Evolutionary conservation across 2,329 filamentous ascomycete genomes (phyloP).

Genomic region (Fusarium buharicum): DNA sequence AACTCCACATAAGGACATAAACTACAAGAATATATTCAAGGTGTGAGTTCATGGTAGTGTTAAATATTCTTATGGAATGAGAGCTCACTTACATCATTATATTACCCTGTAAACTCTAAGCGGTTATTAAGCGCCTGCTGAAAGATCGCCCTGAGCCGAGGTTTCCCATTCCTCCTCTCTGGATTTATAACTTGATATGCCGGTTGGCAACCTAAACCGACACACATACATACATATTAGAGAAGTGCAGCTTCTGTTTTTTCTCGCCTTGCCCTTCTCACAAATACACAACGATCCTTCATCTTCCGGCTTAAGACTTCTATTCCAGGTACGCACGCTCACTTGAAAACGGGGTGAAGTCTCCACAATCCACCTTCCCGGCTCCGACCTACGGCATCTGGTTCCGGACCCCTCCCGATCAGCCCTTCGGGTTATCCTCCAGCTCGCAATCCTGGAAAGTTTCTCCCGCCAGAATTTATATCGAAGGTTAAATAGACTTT

Average conservation of each 20-base stretch:
- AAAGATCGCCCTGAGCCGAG: slow-evolving; percentile 34
- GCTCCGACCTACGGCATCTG: slow-evolving; percentile 26
- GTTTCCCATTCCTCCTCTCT: slow-evolving; percentile 28
- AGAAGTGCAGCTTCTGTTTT: neutral
- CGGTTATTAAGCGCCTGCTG: slow-evolving; percentile 7
- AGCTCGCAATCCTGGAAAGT: too few relatives aligned
- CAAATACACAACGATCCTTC: neutral
- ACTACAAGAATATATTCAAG: too few relatives aligned
- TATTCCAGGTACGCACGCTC: neutral
- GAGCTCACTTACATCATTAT: neutral
- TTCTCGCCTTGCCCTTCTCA: neutral
- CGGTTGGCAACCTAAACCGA: slow-evolving; percentile 15
- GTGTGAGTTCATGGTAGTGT: too few relatives aligned
- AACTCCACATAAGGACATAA: too few relatives aligned
- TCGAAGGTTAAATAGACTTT: neutral
- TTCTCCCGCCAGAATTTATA: too few relatives aligned
- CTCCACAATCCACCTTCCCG: slow-evolving; percentile 16
- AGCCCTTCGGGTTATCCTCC: neutral
- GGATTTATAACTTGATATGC: slow-evolving; percentile 6
- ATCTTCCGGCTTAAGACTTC: neutral
- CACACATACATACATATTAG: neutral
- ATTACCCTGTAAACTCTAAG: neutral
- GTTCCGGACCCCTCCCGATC: slow-evolving; percentile 31
- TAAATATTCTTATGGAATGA: too few relatives aligned
- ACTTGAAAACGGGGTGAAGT: slow-evolving; percentile 2